Conservation (phyloP, 345 rosid species). For the Brassica nigra region DNA sequence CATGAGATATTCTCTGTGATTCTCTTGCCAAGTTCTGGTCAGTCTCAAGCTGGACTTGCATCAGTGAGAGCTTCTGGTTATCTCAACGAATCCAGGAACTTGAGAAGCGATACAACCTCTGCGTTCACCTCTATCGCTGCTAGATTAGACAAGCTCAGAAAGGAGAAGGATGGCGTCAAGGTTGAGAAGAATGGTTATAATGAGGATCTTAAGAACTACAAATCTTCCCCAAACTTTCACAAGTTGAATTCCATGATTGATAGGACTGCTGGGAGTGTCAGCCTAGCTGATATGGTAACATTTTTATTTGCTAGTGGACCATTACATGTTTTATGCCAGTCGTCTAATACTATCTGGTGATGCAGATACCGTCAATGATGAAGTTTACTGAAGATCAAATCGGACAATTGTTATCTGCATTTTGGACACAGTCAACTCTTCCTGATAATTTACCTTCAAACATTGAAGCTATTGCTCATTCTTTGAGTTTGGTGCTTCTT, state of each 20-base stretch:
- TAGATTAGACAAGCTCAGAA: constrained; percentile 83
- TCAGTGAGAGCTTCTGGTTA: constrained; percentile 59
- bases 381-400: constrained; percentile 91
- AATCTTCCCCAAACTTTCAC: constrained; percentile 64
- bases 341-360: constrained; percentile 24
- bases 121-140: constrained; percentile 73
- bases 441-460: constrained; percentile 83
- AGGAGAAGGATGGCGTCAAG: constrained; percentile 65
- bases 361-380: constrained; percentile 71
- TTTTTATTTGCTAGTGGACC: constrained; percentile 2
- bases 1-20: constrained; percentile 85
- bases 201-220: constrained; percentile 58
- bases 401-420: constrained; percentile 78
- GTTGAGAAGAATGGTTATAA: constrained; percentile 49
- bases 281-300: constrained; percentile 55
- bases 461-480: constrained; percentile 92
- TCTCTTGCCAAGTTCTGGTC: constrained; percentile 64
- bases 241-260: constrained; percentile 73
- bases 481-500: constrained; percentile 64
- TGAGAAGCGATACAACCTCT: constrained; percentile 67
- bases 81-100: constrained; percentile 61
- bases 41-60: constrained; percentile 54
- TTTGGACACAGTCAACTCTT: constrained; percentile 80
- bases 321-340: constrained; percentile 6
- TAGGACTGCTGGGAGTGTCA: constrained; percentile 50